A percentile compares a stretch with the other conserved stretches of the same genome.
phyloP scores from a whole-genome alignment of 345 rosid genomes.

The Eucalyptus pauciflora region DNA sequence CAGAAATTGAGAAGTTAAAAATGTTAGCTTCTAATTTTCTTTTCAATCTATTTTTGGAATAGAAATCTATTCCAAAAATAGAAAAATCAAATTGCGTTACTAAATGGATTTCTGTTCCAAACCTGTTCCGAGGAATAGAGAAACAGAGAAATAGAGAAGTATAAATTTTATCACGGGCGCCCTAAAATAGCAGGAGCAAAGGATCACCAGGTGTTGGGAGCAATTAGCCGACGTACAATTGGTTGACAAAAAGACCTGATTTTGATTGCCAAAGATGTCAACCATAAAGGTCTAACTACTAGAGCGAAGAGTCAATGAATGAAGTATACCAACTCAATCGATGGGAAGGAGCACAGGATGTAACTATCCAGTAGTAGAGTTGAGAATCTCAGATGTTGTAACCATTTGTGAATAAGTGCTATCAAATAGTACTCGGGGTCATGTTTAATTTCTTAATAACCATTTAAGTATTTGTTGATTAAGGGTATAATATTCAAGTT shows the following conservation, averaged over 20 bases:
- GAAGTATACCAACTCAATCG: background rate
- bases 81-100: too few species aligned
- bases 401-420: background rate
- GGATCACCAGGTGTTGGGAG: background rate
- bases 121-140: too few species aligned
- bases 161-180: too few species aligned
- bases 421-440: background rate
- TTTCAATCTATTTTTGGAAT: too few species aligned
- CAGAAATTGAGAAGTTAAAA: too few species aligned
- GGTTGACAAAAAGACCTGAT: background rate
- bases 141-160: too few species aligned
- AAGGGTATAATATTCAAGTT: background rate
- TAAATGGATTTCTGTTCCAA: too few species aligned
- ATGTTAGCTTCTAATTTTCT: too few species aligned
- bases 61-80: too few species aligned
- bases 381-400: background rate
- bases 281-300: background rate
- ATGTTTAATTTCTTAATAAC: background rate
- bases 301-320: background rate
- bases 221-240: background rate
- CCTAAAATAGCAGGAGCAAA: background rate
- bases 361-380: background rate
- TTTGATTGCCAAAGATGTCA: background rate
- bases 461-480: background rate
- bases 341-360: background rate